A percentile compares a stretch with the other conserved stretches of the same genome.
These are phyloP conservation scores for Beauveria medogensis DNA, from an alignment of 2,329 filamentous ascomycete species.

Conservation along the genomic window DNA sequence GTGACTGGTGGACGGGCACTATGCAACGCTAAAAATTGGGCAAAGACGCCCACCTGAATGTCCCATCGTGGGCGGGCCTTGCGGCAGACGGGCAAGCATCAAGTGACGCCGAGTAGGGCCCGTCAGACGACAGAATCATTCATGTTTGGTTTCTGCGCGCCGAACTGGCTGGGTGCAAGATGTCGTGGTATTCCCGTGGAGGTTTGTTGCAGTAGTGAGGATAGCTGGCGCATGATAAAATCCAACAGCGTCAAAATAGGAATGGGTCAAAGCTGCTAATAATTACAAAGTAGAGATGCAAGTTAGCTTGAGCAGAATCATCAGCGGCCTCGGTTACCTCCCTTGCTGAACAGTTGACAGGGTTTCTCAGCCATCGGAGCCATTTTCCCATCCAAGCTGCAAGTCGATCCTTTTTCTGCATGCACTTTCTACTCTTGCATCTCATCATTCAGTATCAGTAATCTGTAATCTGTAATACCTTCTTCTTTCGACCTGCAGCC, in stretches of 20 bases:
- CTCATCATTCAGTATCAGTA: too few species aligned
- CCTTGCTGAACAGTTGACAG: too few species aligned
- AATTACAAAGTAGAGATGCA: not conserved
- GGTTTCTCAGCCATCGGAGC: too few species aligned
- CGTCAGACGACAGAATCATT: conserved; percentile 8
- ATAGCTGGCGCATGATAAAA: not conserved
- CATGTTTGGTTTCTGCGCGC: not conserved
- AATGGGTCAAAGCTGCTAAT: not conserved
- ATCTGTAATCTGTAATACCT: not conserved
- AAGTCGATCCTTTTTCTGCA: not conserved
- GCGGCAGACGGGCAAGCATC: not conserved
- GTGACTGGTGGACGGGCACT: conserved; percentile 6
- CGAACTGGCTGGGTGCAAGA: not conserved
- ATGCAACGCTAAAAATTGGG: not conserved
- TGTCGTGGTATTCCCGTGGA: not conserved
- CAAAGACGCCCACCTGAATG: not conserved
- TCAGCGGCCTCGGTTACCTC: too few species aligned
- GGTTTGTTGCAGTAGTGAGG: not conserved
- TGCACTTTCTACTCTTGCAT: not conserved
- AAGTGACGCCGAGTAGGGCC: conserved; percentile 10
- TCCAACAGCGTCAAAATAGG: not conserved
- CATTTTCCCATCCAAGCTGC: not conserved
- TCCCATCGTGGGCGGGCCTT: not conserved
- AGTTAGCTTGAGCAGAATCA: not conserved
- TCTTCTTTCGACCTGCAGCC: not conserved